A percentile compares a stretch with the other conserved stretches of the same genome.
These are phyloP conservation scores for Colletotrichum sp. DNA, from an alignment of 2,329 filamentous ascomycete species.

Conservation along the genomic window DNA sequence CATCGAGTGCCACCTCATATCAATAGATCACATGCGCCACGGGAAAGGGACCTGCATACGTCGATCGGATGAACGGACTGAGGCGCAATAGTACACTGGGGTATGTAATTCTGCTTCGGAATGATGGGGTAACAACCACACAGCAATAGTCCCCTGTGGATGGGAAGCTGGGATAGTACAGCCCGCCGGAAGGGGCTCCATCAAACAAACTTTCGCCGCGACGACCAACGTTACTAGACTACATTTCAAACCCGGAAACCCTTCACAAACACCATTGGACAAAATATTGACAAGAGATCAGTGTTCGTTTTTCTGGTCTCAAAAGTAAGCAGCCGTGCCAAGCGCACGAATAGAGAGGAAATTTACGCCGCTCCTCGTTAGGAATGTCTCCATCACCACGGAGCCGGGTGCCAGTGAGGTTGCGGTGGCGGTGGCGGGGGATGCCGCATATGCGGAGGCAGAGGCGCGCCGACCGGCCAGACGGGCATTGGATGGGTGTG, in stretches of 20 bases:
- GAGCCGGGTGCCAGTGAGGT: constrained; percentile 9
- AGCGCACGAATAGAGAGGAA: neutral
- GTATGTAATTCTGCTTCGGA: neutral
- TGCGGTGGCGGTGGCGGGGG: constrained; percentile 13
- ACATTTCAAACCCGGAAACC: neutral
- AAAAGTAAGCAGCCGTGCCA: neutral
- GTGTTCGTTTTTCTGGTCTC: neutral
- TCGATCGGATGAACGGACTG: constrained; percentile 1
- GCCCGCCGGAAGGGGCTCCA: neutral
- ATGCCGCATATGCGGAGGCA: constrained; percentile 15
- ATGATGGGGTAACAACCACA: neutral
- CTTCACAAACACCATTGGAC: neutral
- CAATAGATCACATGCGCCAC: neutral
- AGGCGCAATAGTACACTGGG: neutral
- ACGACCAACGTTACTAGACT: neutral
- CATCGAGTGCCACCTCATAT: neutral
- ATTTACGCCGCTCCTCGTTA: neutral
- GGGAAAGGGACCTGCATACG: neutral
- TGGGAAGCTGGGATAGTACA: neutral
- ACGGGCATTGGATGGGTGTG: neutral
- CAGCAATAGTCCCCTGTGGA: neutral
- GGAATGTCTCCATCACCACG: neutral
- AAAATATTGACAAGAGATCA: neutral
- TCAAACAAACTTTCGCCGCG: constrained; percentile 1
- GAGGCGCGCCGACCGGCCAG: constrained; percentile 3